A percentile compares a stretch with the other conserved stretches of the same genome.
These are phyloP conservation scores for Diplocarpon mali DNA, from an alignment of 2,329 filamentous ascomycete genomes.

Conservation along the genomic window DNA sequence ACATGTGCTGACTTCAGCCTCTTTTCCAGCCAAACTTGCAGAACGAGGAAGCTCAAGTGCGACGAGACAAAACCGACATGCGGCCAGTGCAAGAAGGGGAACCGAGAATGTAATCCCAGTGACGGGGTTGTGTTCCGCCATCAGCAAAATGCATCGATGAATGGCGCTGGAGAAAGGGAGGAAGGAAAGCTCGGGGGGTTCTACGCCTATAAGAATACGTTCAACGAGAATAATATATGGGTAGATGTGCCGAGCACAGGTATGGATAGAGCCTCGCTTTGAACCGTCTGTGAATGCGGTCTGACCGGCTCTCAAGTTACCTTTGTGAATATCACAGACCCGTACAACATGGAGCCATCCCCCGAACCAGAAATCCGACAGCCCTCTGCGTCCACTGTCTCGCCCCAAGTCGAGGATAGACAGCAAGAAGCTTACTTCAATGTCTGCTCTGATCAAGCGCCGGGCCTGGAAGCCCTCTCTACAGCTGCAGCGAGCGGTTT, in stretches of 20 bases:
- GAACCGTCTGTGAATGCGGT: background rate
- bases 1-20: conserved; percentile 6
- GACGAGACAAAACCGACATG: conserved; percentile 51
- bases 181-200: conserved; percentile 42
- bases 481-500: conserved; percentile 36
- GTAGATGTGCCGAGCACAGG: conserved; percentile 48
- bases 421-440: conserved; percentile 18
- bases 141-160: conserved; percentile 61
- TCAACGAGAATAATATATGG: conserved; percentile 49
- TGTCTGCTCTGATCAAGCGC: conserved; percentile 29
- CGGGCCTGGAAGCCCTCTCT: conserved; percentile 43
- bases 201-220: conserved; percentile 57
- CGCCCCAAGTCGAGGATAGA: conserved; percentile 13
- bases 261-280: conserved; percentile 22
- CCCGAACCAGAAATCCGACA: conserved; percentile 26
- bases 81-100: conserved; percentile 46
- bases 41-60: conserved; percentile 52
- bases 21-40: conserved; percentile 39
- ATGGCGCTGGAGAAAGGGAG: conserved; percentile 33
- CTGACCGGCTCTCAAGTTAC: conserved; percentile 32
- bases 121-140: conserved; percentile 56
- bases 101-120: conserved; percentile 47
- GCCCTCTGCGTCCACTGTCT: conserved; percentile 8
- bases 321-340: conserved; percentile 51
- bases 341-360: conserved; percentile 42